Conservation (phyloP, 176 grass and related monocot species). For the Poa pratensis region DNA sequence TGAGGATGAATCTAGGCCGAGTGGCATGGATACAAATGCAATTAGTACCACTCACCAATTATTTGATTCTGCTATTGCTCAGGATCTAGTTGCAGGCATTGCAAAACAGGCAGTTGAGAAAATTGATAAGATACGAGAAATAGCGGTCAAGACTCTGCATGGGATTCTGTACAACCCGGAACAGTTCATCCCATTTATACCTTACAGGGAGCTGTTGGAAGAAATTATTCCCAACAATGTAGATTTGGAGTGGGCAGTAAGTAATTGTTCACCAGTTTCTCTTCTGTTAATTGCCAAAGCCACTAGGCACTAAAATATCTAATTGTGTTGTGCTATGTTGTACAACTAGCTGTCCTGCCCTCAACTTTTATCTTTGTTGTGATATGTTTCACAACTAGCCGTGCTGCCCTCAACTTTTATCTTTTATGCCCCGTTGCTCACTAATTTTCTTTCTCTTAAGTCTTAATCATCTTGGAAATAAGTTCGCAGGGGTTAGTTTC, state of each 20-base stretch:
- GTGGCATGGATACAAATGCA: conserved; percentile 39
- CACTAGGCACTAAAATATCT: conserved; percentile 6
- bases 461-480: conserved; percentile 32
- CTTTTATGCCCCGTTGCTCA: conserved; percentile 17
- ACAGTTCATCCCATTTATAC: conserved; percentile 65
- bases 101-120: conserved; percentile 96
- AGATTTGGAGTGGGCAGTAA: conserved; percentile 84
- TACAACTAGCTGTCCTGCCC: conserved; percentile 26
- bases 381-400: conserved; percentile 26
- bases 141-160: conserved; percentile 74
- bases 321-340: conserved; percentile 30
- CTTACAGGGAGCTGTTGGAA: conserved; percentile 72
- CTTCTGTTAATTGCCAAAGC: conserved; percentile 24
- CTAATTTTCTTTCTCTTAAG: background rate
- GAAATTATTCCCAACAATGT: conserved; percentile 64
- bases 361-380: conserved; percentile 32
- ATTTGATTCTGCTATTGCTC: conserved; percentile 71
- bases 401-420: conserved; percentile 28
- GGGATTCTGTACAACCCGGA: conserved; percentile 82
- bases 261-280: conserved; percentile 40
- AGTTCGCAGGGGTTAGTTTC: conserved; percentile 1
- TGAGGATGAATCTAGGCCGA: conserved; percentile 26
- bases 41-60: conserved; percentile 32
- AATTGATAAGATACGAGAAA: conserved; percentile 95
- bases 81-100: conserved; percentile 72